phyloP scores from a whole-genome alignment of 805 yeast genomes.

The Priceomyces fermenticarens region DNA sequence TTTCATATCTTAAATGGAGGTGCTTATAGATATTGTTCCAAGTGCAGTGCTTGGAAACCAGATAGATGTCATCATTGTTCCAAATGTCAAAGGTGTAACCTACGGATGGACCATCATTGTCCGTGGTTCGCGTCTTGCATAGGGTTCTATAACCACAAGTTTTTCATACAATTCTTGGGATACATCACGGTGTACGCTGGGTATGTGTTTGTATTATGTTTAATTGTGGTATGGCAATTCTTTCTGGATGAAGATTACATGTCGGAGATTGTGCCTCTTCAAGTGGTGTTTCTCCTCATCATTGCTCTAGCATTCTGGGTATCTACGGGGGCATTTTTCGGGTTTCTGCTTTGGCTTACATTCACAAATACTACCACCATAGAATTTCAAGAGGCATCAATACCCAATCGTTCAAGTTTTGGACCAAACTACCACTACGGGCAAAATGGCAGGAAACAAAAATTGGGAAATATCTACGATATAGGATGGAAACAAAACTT shows the following conservation, averaged over 20 bases:
- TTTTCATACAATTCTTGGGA: constrained; percentile 68
- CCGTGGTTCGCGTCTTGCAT: constrained; percentile 94
- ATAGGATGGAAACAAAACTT: constrained; percentile 65
- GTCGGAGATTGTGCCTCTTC: constrained; percentile 48
- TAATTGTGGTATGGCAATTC: constrained; percentile 46
- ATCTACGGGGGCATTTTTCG: constrained; percentile 45
- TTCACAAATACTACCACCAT: constrained; percentile 73
- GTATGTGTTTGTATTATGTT: constrained; percentile 38
- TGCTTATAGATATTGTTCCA: constrained; percentile 52
- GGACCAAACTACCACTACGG: constrained; percentile 33
- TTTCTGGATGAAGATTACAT: constrained; percentile 38
- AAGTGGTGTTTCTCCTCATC: constrained; percentile 58
- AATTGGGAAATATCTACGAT: constrained; percentile 70
- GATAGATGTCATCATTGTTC: constrained; percentile 61
- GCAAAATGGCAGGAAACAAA: constrained; percentile 36
- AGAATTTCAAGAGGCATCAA: constrained; percentile 65
- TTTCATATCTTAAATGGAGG: constrained; percentile 47
- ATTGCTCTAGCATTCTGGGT: constrained; percentile 54
- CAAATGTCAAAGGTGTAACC: constrained; percentile 43
- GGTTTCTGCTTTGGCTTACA: constrained; percentile 58
- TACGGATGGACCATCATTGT: constrained; percentile 60
- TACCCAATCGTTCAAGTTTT: constrained; percentile 18
- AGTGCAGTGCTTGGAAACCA: constrained; percentile 57
- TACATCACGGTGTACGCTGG: constrained; percentile 50
- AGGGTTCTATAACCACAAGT: constrained; percentile 78